Evolutionary conservation across 2,329 filamentous ascomycete species (phyloP), one percentile per base, ranked within the genome.

Genomic region (Biscogniauxia marginata): DNA sequence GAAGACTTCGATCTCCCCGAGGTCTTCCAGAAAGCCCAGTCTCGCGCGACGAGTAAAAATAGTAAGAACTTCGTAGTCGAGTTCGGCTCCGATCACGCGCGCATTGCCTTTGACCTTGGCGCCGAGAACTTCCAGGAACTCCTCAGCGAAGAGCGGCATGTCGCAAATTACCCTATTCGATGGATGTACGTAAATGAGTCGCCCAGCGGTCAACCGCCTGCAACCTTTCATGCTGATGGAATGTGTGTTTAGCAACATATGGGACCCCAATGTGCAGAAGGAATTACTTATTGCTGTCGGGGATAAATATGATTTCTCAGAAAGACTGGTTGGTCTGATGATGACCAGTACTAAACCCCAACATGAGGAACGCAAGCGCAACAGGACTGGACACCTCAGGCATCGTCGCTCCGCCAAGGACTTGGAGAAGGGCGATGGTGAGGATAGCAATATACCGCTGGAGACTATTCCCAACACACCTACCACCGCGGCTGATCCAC

Each of bases 241-340:
- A 4, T 18, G 3, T 24, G 5, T 18, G 3, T 24, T 34, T 59
- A 86, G 84, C 63, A 90, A 91, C 60, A 80, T 92, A 22, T 92
- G 87, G 86, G 79, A 83, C 48, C 88, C 88, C 0, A 82, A 84
- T 63, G 70, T 73, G 18, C 87, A 91, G 63, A 76, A 74, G 34
- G 75, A 81, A 3, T 67, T 81, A 8, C 77, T 91, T 46, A 56
- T 77, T 63, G 63, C 71, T 3, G 77, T 91, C 21, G 85, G 83
- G 16, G 74, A 75, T 34, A 77, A 82, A 50, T 92, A 91, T 68
- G 82, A 83, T 47, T 88, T 92, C 63, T 90, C 89, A 0, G 82
- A 83, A 23, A 79, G 89, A 51, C 74, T 91, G 13, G 77, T 82
- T 18, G 83, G 81, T 5, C 76, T 91, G 66, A 86, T 90, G 34